Evolutionary conservation across 768 basidiomycete species (phyloP).

Genomic region (Cyathus striatus): DNA sequence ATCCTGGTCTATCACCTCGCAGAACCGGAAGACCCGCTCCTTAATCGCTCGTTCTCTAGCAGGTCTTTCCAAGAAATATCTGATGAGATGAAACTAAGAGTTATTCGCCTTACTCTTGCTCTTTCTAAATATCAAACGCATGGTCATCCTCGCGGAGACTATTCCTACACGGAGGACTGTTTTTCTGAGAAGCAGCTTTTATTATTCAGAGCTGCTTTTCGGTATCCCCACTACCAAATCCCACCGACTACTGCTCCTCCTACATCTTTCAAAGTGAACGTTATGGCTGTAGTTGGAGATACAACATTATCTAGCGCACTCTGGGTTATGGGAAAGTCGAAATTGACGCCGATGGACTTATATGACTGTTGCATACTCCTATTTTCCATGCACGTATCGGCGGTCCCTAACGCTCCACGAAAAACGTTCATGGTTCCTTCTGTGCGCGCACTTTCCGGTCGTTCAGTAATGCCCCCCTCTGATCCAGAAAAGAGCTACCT

Average conservation of each 20-base stretch:
- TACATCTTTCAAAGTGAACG: slow-evolving; percentile 3
- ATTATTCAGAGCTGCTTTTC: neutral
- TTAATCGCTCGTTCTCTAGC: neutral
- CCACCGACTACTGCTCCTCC: too few species aligned
- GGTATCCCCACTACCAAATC: neutral
- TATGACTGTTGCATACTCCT: slow-evolving; percentile 21
- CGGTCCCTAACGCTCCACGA: neutral
- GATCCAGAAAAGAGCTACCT: neutral
- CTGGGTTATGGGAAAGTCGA: slow-evolving; percentile 14
- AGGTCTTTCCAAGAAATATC: neutral
- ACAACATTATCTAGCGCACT: slow-evolving; percentile 14
- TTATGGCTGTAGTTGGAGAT: slow-evolving; percentile 18
- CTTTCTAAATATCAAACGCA: neutral
- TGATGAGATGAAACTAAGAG: slow-evolving; percentile 1
- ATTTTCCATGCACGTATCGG: slow-evolving; percentile 4
- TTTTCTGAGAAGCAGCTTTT: neutral
- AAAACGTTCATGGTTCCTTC: slow-evolving; percentile 10
- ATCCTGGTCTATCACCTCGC: neutral
- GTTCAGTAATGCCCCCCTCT: neutral
- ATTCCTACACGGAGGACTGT: neutral
- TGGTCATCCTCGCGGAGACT: slow-evolving; percentile 1
- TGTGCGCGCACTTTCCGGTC: slow-evolving; percentile 9
- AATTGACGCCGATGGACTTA: slow-evolving; percentile 13
- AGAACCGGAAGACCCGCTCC: neutral
- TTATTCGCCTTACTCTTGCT: neutral